Conservation (phyloP, 2,329 filamentous ascomycete genomes). For the Verticillium tricorpus region DNA sequence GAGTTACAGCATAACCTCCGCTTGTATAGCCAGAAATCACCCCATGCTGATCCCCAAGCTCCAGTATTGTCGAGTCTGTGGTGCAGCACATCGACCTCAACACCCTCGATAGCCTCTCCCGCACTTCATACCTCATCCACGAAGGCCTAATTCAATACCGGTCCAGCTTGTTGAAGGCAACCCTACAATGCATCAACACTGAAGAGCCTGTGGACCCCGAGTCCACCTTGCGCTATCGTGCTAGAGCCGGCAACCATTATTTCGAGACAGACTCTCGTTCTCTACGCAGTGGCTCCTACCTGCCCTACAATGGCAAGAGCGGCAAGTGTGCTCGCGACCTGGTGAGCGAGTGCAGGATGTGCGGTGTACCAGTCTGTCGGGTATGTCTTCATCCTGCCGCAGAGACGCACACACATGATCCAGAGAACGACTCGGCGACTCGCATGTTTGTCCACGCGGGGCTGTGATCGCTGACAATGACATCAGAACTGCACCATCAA, state of each 20-base stretch:
- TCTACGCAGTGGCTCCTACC: not conserved
- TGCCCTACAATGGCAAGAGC: constrained; percentile 56
- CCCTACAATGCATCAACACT: constrained; percentile 78
- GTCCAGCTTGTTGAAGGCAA: constrained; percentile 65
- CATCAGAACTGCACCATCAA: constrained; percentile 85
- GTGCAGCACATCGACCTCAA: constrained; percentile 80
- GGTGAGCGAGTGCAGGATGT: constrained; percentile 78
- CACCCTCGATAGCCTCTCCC: constrained; percentile 76
- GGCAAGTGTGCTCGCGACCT: constrained; percentile 81
- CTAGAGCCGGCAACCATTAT: constrained; percentile 53
- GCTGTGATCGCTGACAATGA: constrained; percentile 5
- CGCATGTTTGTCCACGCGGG: not conserved
- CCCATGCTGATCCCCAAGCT: not conserved
- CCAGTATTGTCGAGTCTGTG: constrained; percentile 72
- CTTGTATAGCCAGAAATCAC: not conserved
- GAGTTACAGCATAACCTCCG: constrained; percentile 6
- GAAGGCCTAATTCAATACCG: constrained; percentile 75
- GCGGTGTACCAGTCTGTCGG: constrained; percentile 73
- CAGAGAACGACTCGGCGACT: no score
- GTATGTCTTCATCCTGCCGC: constrained; percentile 40
- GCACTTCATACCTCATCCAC: constrained; percentile 76
- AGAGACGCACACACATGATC: no score
- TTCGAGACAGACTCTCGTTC: constrained; percentile 54
- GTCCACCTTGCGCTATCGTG: constrained; percentile 53
- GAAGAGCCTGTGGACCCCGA: constrained; percentile 47